These are phyloP conservation scores for Serpula lacrymans DNA, from an alignment of 768 basidiomycete species.

Conservation along the genomic window DNA sequence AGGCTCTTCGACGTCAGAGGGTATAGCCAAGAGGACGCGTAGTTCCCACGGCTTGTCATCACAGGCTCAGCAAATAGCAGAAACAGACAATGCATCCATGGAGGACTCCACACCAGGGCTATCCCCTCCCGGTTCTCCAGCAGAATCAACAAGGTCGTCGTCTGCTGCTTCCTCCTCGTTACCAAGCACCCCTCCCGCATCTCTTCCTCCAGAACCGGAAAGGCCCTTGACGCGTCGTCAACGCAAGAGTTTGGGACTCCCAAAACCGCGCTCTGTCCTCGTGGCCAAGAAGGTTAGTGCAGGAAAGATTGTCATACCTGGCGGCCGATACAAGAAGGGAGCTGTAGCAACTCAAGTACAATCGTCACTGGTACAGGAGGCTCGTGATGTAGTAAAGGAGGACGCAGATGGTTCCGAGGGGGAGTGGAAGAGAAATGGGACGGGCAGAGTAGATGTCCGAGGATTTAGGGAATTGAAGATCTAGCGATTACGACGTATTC, in stretches of 20 bases:
- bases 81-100: conserved; percentile 23
- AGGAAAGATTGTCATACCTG: conserved; percentile 63
- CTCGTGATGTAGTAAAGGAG: conserved; percentile 16
- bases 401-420: conserved; percentile 22
- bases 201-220: conserved; percentile 25
- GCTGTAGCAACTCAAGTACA: conserved; percentile 15
- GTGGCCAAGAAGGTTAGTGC: conserved; percentile 31
- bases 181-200: conserved; percentile 28
- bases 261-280: conserved; percentile 44
- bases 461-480: conserved; percentile 80
- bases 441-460: conserved; percentile 69
- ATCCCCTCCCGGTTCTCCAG: conserved; percentile 33
- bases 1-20: conserved; percentile 35
- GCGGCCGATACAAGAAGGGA: conserved; percentile 46
- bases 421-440: conserved; percentile 67
- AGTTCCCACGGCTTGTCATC: conserved; percentile 23
- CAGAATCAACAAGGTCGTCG: conserved; percentile 25
- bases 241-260: conserved; percentile 65
- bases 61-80: conserved; percentile 10
- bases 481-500: no score
- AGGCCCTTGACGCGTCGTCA: conserved; percentile 61
- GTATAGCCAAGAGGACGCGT: conserved; percentile 33
- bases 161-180: conserved; percentile 33
- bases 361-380: conserved; percentile 15
- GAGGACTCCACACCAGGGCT: conserved; percentile 40